A percentile compares a stretch with the other conserved stretches of the same genome.
phyloP scores from a whole-genome alignment of 805 yeast species.

The Metschnikowia orientalis region DNA sequence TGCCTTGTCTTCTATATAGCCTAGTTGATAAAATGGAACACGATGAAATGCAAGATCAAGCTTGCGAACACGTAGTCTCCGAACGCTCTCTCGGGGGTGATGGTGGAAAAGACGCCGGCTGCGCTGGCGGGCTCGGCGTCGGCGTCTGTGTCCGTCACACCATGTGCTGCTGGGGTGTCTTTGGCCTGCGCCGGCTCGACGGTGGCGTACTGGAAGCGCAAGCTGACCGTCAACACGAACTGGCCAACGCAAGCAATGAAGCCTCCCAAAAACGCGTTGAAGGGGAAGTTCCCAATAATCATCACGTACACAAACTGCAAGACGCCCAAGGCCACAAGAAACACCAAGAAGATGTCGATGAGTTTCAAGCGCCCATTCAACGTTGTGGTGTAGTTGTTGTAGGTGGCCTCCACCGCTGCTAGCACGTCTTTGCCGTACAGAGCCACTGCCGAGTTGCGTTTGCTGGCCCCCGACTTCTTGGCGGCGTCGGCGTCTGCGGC shows the following conservation, averaged over 20 bases:
- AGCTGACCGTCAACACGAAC: slow-evolving; percentile 79
- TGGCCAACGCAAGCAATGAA: slow-evolving; percentile 92
- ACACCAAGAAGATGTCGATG: slow-evolving; percentile 73
- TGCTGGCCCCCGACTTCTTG: slow-evolving; percentile 13
- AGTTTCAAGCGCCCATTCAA: slow-evolving; percentile 51
- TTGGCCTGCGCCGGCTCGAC: slow-evolving; percentile 5
- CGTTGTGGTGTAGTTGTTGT: slow-evolving; percentile 28
- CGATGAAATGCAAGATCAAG: slow-evolving; percentile 81
- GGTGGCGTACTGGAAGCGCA: slow-evolving; percentile 62
- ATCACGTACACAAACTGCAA: slow-evolving; percentile 76
- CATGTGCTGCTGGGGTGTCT: slow-evolving; percentile 3
- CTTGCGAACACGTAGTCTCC: slow-evolving; percentile 89
- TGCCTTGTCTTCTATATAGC: no score
- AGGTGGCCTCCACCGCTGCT: slow-evolving; percentile 32
- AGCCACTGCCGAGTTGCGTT: slow-evolving; percentile 4
- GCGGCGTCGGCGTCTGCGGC: slow-evolving; percentile 4
- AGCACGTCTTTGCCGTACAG: slow-evolving; percentile 23
- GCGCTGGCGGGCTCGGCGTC: slow-evolving; percentile 1
- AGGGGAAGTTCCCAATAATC: slow-evolving; percentile 86
- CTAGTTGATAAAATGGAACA: slow-evolving; percentile 85
- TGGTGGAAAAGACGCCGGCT: slow-evolving; percentile 9
- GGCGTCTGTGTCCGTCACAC: no score
- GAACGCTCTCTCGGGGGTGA: slow-evolving; percentile 56
- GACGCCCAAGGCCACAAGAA: slow-evolving; percentile 68
- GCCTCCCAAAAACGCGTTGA: slow-evolving; percentile 94